These are phyloP conservation scores for Orbilia quercus DNA, from an alignment of 2,329 filamentous ascomycete species.

Conservation along the genomic window DNA sequence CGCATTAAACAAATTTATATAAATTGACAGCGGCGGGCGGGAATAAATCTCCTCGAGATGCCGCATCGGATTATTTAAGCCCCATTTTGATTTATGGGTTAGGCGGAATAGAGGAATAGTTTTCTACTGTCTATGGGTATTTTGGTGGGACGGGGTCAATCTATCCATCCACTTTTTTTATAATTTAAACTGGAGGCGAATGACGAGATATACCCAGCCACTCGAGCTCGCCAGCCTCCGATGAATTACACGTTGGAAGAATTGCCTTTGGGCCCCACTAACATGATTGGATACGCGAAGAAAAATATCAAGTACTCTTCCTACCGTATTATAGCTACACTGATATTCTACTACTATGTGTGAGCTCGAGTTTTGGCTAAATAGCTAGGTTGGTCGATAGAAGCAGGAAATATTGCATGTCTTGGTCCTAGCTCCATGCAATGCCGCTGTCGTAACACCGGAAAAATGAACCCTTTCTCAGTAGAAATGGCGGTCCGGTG, in stretches of 20 bases:
- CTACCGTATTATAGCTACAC: too few species aligned
- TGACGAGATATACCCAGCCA: background rate
- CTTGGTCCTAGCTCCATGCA: slow-evolving; percentile 1
- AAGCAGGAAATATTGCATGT: slow-evolving; percentile 2
- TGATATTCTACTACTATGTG: too few species aligned
- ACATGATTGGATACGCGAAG: background rate
- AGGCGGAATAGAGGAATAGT: too few species aligned
- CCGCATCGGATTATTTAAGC: background rate
- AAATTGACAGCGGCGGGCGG: background rate
- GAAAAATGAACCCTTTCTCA: slow-evolving; percentile 17
- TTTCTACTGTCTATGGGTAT: too few species aligned
- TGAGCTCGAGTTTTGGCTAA: slow-evolving; percentile 9
- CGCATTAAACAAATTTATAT: too few species aligned
- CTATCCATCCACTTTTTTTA: too few species aligned
- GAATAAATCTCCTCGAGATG: background rate
- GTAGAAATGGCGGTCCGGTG: background rate
- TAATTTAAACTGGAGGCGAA: too few species aligned
- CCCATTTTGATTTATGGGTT: background rate
- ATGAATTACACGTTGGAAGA: background rate
- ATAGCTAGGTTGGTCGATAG: background rate
- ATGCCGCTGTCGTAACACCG: background rate
- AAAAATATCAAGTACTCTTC: background rate
- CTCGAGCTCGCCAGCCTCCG: background rate
- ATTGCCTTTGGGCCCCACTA: slow-evolving; percentile 4
- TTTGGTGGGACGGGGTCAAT: too few species aligned